Percentiles rank a stretch among this genome's conserved stretches.
These are phyloP conservation scores for Rhizopogon vulgaris DNA, from an alignment of 768 basidiomycete genomes.

Conservation along the genomic window DNA sequence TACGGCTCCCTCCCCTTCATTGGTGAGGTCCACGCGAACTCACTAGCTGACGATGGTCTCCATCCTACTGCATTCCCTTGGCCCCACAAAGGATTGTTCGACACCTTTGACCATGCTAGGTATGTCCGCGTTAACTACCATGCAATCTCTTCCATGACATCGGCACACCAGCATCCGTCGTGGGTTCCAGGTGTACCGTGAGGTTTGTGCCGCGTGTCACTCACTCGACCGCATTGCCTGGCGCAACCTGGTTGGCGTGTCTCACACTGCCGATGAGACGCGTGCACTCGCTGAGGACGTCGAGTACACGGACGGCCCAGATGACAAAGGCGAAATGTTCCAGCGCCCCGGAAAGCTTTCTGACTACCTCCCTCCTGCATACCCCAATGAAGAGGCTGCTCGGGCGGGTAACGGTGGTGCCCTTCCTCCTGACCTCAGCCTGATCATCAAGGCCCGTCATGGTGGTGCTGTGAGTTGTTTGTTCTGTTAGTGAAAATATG, in stretches of 20 bases:
- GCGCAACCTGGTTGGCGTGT: conserved; percentile 98
- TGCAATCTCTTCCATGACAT: conserved; percentile 3
- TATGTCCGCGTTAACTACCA: conserved; percentile 33
- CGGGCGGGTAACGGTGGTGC: conserved; percentile 92
- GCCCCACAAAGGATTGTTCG: conserved; percentile 82
- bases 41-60: conserved; percentile 89
- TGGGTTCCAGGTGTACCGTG: conserved; percentile 96
- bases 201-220: conserved; percentile 98
- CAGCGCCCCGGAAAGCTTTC: conserved; percentile 96
- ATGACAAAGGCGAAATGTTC: conserved; percentile 97
- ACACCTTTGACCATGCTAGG: conserved; percentile 97
- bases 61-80: conserved; percentile 86
- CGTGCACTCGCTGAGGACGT: conserved; percentile 93
- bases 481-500: background rate
- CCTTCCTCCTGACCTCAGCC: conserved; percentile 91
- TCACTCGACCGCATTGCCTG: conserved; percentile 99
- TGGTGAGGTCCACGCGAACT: conserved; percentile 88
- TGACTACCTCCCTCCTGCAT: conserved; percentile 92
- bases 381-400: conserved; percentile 97
- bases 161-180: conserved; percentile 70
- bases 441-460: conserved; percentile 98
- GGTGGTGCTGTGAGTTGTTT: conserved; percentile 75
- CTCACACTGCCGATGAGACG: conserved; percentile 88
- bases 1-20: conserved; percentile 89
- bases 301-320: conserved; percentile 94